phyloP scores from a whole-genome alignment of 2,329 filamentous ascomycete species.

The Torrubiella hemipterigena region DNA sequence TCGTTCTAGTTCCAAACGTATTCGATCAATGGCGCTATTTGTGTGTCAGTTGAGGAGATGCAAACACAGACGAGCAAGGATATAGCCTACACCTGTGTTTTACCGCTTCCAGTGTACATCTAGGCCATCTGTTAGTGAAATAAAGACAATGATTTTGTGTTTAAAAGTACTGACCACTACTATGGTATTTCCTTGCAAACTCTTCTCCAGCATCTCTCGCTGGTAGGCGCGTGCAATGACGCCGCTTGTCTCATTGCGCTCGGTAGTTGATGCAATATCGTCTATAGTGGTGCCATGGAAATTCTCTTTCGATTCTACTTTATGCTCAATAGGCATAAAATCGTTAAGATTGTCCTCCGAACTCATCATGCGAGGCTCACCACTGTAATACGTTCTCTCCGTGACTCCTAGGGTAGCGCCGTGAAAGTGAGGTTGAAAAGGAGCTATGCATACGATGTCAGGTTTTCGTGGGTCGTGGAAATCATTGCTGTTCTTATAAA shows the following conservation, averaged over 20 bases:
- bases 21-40: conserved; percentile 53
- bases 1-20: conserved; percentile 49
- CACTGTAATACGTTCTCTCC: too few relatives aligned
- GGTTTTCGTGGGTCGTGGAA: too few relatives aligned
- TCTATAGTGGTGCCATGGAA: neutral
- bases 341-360: too few relatives aligned
- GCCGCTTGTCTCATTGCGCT: conserved; percentile 8
- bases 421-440: too few relatives aligned
- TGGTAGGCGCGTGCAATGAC: conserved; percentile 53
- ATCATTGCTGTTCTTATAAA: too few relatives aligned
- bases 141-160: conserved; percentile 7
- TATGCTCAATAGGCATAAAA: too few relatives aligned
- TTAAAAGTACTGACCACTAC: conserved; percentile 42
- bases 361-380: too few relatives aligned
- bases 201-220: conserved; percentile 62
- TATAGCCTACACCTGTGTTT: conserved; percentile 57
- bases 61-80: neutral
- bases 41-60: conserved; percentile 9
- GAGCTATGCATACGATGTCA: too few relatives aligned
- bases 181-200: conserved; percentile 57
- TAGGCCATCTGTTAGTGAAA: too few relatives aligned
- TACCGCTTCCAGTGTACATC: conserved; percentile 75
- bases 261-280: conserved; percentile 1
- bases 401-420: too few relatives aligned
- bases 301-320: neutral